phyloP scores from a whole-genome alignment of 192 early-diverging fungal genomes.

The Entomortierella chlamydospora region DNA sequence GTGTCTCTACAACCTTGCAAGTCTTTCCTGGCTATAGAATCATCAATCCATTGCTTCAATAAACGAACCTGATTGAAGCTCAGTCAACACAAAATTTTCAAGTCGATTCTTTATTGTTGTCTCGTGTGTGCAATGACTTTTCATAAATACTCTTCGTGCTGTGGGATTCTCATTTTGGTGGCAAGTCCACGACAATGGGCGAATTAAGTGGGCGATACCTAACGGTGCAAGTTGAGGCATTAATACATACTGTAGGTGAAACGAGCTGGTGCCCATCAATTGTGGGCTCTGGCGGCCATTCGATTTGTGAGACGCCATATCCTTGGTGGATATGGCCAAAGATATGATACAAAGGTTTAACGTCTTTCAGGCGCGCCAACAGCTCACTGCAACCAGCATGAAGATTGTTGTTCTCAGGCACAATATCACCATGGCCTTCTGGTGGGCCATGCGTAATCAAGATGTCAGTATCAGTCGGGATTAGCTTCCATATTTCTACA shows the following conservation, averaged over 20 bases:
- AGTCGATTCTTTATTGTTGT: too few species aligned
- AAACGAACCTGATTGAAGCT: too few species aligned
- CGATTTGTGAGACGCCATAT: constrained; percentile 33
- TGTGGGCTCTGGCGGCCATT: neutral
- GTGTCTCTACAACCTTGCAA: too few species aligned
- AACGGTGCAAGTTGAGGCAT: constrained; percentile 25
- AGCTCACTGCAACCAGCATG: constrained; percentile 35
- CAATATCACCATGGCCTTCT: constrained; percentile 20
- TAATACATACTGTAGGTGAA: constrained; percentile 32
- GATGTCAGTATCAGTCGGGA: constrained; percentile 29
- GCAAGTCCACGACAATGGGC: constrained; percentile 34
- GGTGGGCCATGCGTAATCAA: constrained; percentile 50
- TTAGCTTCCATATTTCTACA: constrained; percentile 38
- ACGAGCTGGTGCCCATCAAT: neutral
- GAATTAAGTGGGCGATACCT: constrained; percentile 17
- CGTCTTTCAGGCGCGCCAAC: constrained; percentile 18
- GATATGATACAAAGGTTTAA: constrained; percentile 35
- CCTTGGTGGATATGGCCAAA: constrained; percentile 49
- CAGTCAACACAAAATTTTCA: too few species aligned
- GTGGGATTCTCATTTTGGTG: constrained; percentile 36
- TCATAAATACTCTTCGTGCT: too few species aligned
- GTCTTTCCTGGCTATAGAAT: too few species aligned
- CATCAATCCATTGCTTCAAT: too few species aligned
- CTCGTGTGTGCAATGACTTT: too few species aligned
- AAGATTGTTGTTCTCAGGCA: neutral